phyloP scores from a whole-genome alignment of 208 protist species.

The Crithidia fasciculata region DNA sequence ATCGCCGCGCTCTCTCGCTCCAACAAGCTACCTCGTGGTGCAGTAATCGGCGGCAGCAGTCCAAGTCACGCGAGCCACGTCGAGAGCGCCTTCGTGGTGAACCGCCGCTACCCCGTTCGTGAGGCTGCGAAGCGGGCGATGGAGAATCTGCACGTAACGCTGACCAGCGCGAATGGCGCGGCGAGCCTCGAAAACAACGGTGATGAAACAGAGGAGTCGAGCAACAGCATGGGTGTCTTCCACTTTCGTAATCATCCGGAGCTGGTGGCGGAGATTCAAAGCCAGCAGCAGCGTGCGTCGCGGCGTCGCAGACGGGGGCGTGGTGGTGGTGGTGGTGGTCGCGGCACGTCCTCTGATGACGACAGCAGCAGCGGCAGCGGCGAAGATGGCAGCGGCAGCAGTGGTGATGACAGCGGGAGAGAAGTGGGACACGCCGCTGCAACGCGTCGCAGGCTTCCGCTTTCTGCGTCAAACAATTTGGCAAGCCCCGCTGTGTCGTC shows the following conservation, averaged over 20 bases:
- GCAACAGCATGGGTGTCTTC: constrained; percentile 35
- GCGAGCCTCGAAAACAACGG: background rate
- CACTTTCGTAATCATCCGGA: constrained; percentile 55
- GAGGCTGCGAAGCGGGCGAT: constrained; percentile 69
- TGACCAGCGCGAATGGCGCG: constrained; percentile 27
- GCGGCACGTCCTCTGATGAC: background rate
- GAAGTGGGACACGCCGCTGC: background rate
- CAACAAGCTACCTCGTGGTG: background rate
- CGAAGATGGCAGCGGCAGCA: background rate
- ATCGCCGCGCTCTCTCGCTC: constrained; percentile 16
- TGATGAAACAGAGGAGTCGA: constrained; percentile 19
- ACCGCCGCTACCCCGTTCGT: constrained; percentile 63
- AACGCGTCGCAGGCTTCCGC: too few relatives aligned
- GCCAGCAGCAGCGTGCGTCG: background rate
- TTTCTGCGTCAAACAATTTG: too few relatives aligned
- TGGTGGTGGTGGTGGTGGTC: background rate
- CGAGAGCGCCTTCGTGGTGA: constrained; percentile 37
- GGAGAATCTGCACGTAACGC: constrained; percentile 48
- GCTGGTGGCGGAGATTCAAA: constrained; percentile 18
- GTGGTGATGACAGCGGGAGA: background rate
- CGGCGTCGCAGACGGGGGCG: background rate
- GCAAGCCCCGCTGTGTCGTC: background rate
- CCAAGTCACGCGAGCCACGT: constrained; percentile 15
- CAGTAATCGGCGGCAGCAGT: background rate
- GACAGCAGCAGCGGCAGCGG: constrained; percentile 3